Evolutionary conservation across 2,329 filamentous ascomycete genomes (phyloP).

Genomic region (Diaporthe ilicicola): DNA sequence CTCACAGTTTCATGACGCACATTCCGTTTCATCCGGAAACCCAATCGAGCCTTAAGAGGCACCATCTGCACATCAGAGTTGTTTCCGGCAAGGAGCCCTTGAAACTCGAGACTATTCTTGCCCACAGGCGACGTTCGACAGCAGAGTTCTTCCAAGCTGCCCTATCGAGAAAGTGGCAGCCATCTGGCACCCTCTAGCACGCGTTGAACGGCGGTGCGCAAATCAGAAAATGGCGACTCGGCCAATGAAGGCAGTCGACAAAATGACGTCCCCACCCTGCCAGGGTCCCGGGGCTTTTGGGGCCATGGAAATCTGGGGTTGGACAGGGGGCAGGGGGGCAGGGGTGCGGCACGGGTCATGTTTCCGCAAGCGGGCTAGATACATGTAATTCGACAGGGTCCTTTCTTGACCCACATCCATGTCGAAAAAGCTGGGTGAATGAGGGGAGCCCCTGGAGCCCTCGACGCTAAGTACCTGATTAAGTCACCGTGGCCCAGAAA

Average conservation of each 20-base stretch:
- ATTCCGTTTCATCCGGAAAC: conserved; percentile 19
- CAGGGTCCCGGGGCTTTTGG: background rate
- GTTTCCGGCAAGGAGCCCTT: background rate
- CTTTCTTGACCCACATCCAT: background rate
- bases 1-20: conserved; percentile 9
- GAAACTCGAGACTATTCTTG: background rate
- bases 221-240: background rate
- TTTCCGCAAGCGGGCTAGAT: conserved; percentile 9
- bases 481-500: background rate
- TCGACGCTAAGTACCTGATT: background rate
- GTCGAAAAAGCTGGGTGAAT: background rate
- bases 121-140: background rate
- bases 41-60: conserved; percentile 3
- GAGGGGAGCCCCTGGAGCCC: background rate
- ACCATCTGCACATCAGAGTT: background rate
- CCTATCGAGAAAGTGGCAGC: background rate
- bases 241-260: background rate
- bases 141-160: background rate
- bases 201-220: background rate
- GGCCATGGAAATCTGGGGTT: background rate
- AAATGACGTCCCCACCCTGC: conserved; percentile 15
- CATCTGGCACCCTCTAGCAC: background rate
- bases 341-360: background rate
- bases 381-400: background rate
- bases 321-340: background rate